Evolutionary conservation across 1,284 basidiomycete species (phyloP), one percentile per base, ranked within the genome.

Genomic region (Rhizoctonia solani): DNA sequence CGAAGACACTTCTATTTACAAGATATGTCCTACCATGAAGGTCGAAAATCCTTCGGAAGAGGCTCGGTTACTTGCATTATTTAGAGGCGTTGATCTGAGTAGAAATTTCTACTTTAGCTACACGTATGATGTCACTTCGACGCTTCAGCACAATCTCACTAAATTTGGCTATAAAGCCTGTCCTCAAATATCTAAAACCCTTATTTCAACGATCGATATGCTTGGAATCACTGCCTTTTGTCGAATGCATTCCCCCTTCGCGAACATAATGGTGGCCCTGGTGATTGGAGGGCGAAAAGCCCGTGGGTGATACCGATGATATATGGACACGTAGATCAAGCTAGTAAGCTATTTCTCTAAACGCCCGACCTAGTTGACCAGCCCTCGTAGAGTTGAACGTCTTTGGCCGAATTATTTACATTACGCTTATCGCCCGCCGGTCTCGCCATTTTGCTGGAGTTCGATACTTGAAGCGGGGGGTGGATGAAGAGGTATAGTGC

Each of bases 71-170:
- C 74, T 69, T 23, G 23, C 39, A 30, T 27, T 61, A 19, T 99
- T 99, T 81, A 95, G 94, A 75, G 93, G 96, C 76, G 95, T 99
- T 2, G 97, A 99, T 73, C 86, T 99, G 81, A 91, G 91, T 54
- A 98, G 99, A 80, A 98, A 99, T 79, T 99, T 99, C 76, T 99
- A 99, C 80, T 99, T 99, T 77, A 95, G 95, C 71, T 94, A 97
- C 76, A 95, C 96, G 0, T 99, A 99, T 78, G 97, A 99, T 76
- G 80, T 99, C 30, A 98, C 97, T 0, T 95, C 93, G 46, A 95
- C 94, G 0, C 81, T 99, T 0, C 97, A 99, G 78, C 85, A 89
- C 71, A 98, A 99, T 74, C 83, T 98, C n/a, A 92, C 93, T 1
- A 16, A 83, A 79, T 71, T 79, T 72, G 30, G 56, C 68, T 34